Evolutionary conservation across 768 basidiomycete genomes (phyloP).

Genomic region (Macrolepiota dolichaula): DNA sequence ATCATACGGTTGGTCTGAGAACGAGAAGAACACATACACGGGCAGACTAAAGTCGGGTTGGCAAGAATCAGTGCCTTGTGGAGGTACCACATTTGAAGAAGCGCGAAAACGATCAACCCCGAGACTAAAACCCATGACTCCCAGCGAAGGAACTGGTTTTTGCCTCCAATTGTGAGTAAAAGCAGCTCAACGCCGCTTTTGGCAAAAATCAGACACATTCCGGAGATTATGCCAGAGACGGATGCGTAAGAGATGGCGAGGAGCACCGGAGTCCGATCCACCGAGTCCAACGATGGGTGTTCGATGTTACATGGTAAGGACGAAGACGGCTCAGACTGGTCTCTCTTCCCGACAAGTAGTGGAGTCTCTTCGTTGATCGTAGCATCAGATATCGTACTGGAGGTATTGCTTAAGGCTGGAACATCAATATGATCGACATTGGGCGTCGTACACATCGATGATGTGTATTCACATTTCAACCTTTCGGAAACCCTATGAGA

Average conservation of each 20-base stretch:
- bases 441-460: constrained; percentile 28
- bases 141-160: constrained; percentile 84
- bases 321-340: constrained; percentile 7
- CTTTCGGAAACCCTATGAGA: constrained; percentile 30
- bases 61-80: constrained; percentile 78
- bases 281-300: constrained; percentile 18
- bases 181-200: constrained; percentile 92
- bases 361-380: constrained; percentile 39
- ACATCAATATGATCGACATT: constrained; percentile 35
- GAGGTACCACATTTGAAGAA: constrained; percentile 83
- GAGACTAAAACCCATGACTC: constrained; percentile 79
- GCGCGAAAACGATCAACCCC: constrained; percentile 67
- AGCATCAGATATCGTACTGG: not conserved
- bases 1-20: constrained; percentile 13
- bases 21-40: constrained; percentile 47
- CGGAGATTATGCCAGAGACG: constrained; percentile 82
- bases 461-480: constrained; percentile 21
- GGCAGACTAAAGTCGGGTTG: constrained; percentile 84
- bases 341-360: constrained; percentile 40
- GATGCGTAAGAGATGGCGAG: constrained; percentile 85
- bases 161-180: constrained; percentile 67
- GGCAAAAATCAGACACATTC: constrained; percentile 90
- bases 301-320: constrained; percentile 12
- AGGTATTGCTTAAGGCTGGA: constrained; percentile 31
- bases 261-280: constrained; percentile 51